phyloP scores from a whole-genome alignment of 495 filamentous ascomycete species.

The Hypoxylon rickii region DNA sequence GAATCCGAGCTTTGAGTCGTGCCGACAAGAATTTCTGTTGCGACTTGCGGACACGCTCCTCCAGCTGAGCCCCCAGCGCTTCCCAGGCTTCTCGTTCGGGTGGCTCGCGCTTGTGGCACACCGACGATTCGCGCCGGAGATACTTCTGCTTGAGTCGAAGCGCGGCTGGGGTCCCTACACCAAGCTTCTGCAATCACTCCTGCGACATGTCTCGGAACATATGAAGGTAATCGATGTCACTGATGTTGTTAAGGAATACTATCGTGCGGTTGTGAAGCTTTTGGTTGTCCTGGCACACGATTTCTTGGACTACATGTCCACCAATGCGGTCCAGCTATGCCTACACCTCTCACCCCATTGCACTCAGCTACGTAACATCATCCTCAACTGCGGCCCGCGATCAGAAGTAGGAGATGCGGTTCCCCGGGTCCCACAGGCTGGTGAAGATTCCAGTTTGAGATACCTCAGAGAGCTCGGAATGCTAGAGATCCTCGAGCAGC shows the following conservation, averaged over 20 bases:
- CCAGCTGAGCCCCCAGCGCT: slow-evolving; percentile 73
- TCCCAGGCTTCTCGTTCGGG: slow-evolving; percentile 78
- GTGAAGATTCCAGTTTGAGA: slow-evolving; percentile 36
- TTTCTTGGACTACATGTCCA: slow-evolving; percentile 88
- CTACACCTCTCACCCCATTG: slow-evolving; percentile 84
- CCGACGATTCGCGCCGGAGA: slow-evolving; percentile 79
- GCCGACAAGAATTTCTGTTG: slow-evolving; percentile 69
- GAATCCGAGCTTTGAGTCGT: slow-evolving; percentile 16
- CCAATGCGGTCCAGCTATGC: slow-evolving; percentile 84
- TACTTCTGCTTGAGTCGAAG: slow-evolving; percentile 71
- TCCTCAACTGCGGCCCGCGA: slow-evolving; percentile 81
- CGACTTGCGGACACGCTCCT: slow-evolving; percentile 74
- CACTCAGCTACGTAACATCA: slow-evolving; percentile 85
- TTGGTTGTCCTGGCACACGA: slow-evolving; percentile 89
- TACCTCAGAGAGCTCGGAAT: slow-evolving; percentile 66
- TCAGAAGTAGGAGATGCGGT: slow-evolving; percentile 70
- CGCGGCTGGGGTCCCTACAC: slow-evolving; percentile 76
- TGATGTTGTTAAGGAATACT: slow-evolving; percentile 75
- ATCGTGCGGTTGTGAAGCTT: slow-evolving; percentile 80
- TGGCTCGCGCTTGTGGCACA: slow-evolving; percentile 86
- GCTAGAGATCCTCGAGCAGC: slow-evolving; percentile 67
- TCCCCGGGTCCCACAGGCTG: slow-evolving; percentile 21
- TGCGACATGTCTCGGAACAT: slow-evolving; percentile 77
- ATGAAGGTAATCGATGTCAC: slow-evolving; percentile 75
- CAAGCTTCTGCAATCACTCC: slow-evolving; percentile 72